Conservation (phyloP, 1,139 yeast genomes). For the Diutina siamensis region DNA sequence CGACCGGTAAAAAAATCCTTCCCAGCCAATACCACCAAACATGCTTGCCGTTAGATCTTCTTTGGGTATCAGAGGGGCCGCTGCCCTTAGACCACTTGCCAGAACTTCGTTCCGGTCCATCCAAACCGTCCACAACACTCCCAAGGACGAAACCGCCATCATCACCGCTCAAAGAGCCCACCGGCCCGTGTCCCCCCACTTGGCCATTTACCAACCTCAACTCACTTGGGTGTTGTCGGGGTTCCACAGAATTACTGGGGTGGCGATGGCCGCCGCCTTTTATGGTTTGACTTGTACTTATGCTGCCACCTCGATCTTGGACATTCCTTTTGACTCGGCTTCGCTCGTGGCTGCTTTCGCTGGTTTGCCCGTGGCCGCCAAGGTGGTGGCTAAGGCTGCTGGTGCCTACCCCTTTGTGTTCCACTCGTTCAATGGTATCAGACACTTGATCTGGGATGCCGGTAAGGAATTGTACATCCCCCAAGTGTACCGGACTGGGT, state of each 20-base stretch:
- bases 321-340: conserved; percentile 53
- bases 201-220: conserved; percentile 83
- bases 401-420: conserved; percentile 77
- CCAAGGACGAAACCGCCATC: conserved; percentile 54
- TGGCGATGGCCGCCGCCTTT: conserved; percentile 65
- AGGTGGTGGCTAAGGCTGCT: conserved; percentile 53
- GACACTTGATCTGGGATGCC: conserved; percentile 90
- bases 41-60: conserved; percentile 5
- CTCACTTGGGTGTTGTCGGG: conserved; percentile 72
- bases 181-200: conserved; percentile 89
- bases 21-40: not conserved
- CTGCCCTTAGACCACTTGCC: conserved; percentile 4
- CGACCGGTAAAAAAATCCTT: not conserved
- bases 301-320: conserved; percentile 59
- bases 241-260: conserved; percentile 83
- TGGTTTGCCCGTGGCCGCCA: conserved; percentile 49
- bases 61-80: conserved; percentile 6
- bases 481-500: conserved; percentile 91
- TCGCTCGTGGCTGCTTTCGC: conserved; percentile 44
- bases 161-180: conserved; percentile 72
- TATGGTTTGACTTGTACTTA: conserved; percentile 68
- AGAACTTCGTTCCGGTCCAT: conserved; percentile 5
- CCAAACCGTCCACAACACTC: conserved; percentile 45
- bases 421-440: conserved; percentile 77
- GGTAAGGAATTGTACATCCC: conserved; percentile 67